Evolutionary conservation across 2,329 filamentous ascomycete species (phyloP).

Genomic region (Fusarium longipes): DNA sequence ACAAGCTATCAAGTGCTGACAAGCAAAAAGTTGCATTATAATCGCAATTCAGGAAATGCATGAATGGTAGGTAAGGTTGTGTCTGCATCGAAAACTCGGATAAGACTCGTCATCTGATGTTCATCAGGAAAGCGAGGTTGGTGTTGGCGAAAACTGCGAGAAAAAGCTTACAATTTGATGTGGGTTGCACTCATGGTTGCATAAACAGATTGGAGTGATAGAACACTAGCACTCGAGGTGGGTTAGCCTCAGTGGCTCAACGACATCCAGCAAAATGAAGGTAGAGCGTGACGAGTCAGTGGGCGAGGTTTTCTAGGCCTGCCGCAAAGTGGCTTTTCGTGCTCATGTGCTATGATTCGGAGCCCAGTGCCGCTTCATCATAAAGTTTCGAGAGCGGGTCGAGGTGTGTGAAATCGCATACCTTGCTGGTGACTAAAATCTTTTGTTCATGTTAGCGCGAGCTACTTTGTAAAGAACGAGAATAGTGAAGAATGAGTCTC

Average conservation of each 20-base stretch:
- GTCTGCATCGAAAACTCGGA: conserved; percentile 78
- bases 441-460: conserved; percentile 50
- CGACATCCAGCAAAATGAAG: conserved; percentile 13
- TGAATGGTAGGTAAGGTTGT: conserved; percentile 76
- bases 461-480: conserved; percentile 18
- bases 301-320: conserved; percentile 99
- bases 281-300: conserved; percentile 70
- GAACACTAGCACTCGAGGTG: conserved; percentile 33
- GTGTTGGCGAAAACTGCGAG: conserved; percentile 6
- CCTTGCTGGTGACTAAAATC: conserved; percentile 47
- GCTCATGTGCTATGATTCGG: conserved; percentile 79
- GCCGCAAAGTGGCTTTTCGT: conserved; percentile 89
- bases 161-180: conserved; percentile 30
- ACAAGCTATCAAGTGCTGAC: conserved; percentile 12
- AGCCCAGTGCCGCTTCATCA: conserved; percentile 99
- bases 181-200: not conserved
- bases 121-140: conserved; percentile 53
- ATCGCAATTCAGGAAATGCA: conserved; percentile 65
- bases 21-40: conserved; percentile 10
- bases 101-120: conserved; percentile 82
- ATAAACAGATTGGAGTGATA: not conserved
- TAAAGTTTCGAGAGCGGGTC: conserved; percentile 51
- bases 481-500: conserved; percentile 25
- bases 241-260: conserved; percentile 39
- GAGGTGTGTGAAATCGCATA: conserved; percentile 43